Evolutionary conservation across 106 monocot genomes (phyloP), one percentile per base, ranked within the genome.

Genomic region (Acanthochlamys bracteata): DNA sequence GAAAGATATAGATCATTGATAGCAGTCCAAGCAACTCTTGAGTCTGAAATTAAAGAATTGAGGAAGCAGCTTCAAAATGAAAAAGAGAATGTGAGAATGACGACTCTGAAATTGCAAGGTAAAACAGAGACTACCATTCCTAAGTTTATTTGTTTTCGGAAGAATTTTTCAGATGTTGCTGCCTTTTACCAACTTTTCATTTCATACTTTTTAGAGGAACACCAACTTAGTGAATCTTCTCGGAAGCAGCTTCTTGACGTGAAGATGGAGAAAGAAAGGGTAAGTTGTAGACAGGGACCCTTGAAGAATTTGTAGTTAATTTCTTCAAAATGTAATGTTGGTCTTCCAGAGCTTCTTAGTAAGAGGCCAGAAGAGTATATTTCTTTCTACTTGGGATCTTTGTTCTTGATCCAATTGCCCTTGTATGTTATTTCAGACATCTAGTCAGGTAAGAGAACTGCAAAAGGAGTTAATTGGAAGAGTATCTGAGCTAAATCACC

Each of bases 51-150:
- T 41, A 76, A 71, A 46, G 65, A 78, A 68, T 42, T 89, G 17
- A 84, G 60, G 63, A 62, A 58, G 62, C 75, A 73, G 67, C 81
- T 84, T 13, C 72, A 79, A 10, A 73, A 67, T 55, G 81, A 84
- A 19, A 67, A 55, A 20, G 64, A 76, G 53, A 78, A 64, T 70
- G 60, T 71, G 68, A 63, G 47, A 62, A 68, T 49, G 41, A 61
- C 75, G 51, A 75, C 70, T 45, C 63, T 71, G 11, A 84, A 81
- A 25, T 73, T 81, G 57, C 75, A 81, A 73, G 81, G 88, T 89
- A 70, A 13, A 41, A 17, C 0, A 60, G 1, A 17, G 17, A 52
- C 19, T 11, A 60, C 43, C 24, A 15, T 67, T 20, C 9, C 2
- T 15, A 16, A 62, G 24, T 63, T 49, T 63, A 45, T 58, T 71